Base-by-base conservation (phyloP, 2,329 filamentous ascomycete genomes). In the Orbilia quercus region DNA sequence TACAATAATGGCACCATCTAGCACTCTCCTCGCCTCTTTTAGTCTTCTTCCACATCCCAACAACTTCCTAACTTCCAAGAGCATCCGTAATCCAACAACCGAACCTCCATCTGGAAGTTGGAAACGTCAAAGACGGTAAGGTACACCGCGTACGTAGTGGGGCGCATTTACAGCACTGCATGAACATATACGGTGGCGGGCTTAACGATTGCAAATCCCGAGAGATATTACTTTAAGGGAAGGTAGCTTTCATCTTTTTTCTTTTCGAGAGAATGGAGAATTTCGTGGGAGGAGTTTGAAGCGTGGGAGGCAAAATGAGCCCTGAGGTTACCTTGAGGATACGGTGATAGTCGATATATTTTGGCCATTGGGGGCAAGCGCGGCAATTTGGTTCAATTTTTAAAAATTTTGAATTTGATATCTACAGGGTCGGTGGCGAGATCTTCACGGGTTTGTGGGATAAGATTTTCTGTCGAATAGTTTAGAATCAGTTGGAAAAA, bases 111-210 rank as follows among this genome's bases (percentile, higher is more conserved):
- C 25, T 34, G 62, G 62, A 45, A 66, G 53, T 38, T 66, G 44
- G 53, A 66, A 66, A 66, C 53, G 62, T 66, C 62, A 66, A 66
- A 55, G 62, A 42, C 42, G 53, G 62, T 66, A 66, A 66, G 62
- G 62, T 48, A 66, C 54, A 34, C n/a, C 40, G 31, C 14, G n/a
- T 22, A 36, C 18, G 5, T 34, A n/a, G 18, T 3, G 11, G 28
- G 31, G 20, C 14, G 28, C 7, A 36, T n/a, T n/a, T n/a, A 7
- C 28, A 40, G 20, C 6, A 6, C 14, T 53, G 28, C 16, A 38
- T 1, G 14, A 18, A 38, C 9, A 53, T 16, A 23, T 23, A n/a
- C 11, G 16, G 34, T 42, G 51, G 9, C 34, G 51, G 51, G 31
- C 20, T 55, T 55, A 55, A 55, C 12, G 51, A 55, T 16, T n/a